Evolutionary conservation across 2,329 filamentous ascomycete genomes (phyloP).

Genomic region (Talaromyces sp.): DNA sequence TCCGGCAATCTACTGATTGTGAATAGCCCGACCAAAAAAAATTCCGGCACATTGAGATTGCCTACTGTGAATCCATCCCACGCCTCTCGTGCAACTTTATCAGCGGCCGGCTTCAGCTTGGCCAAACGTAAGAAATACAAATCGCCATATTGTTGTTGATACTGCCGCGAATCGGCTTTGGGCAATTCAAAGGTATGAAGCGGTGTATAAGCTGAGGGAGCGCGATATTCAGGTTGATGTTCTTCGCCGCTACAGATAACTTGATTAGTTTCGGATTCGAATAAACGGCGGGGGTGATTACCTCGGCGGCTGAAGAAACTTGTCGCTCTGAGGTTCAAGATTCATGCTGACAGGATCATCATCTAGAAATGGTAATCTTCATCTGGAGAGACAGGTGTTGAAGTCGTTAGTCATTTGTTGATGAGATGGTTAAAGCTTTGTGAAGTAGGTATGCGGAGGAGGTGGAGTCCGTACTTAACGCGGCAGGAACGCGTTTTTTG

Average conservation of each 20-base stretch:
- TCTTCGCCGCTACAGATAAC: conserved; percentile 18
- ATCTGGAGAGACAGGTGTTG: not conserved
- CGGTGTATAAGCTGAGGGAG: conserved; percentile 63
- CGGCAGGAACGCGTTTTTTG: conserved; percentile 21
- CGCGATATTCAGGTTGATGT: conserved; percentile 48
- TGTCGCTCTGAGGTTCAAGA: conserved; percentile 3
- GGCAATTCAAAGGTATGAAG: conserved; percentile 69
- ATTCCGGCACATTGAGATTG: conserved; percentile 52
- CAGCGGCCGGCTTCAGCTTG: conserved; percentile 78
- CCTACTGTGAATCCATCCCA: conserved; percentile 68
- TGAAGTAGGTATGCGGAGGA: not conserved
- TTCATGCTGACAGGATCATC: conserved; percentile 14
- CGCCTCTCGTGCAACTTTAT: conserved; percentile 64
- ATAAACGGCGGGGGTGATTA: not conserved
- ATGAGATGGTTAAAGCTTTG: not conserved
- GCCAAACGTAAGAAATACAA: conserved; percentile 93
- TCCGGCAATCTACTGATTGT: conserved; percentile 56
- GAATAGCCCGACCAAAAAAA: conserved; percentile 59
- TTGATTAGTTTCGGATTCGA: not conserved
- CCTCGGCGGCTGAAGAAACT: conserved; percentile 14
- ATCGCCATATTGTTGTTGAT: conserved; percentile 93
- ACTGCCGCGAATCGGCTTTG: conserved; percentile 59
- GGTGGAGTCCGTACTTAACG: conserved; percentile 14
- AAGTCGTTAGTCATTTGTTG: not conserved
- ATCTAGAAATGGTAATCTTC: not conserved